Conservation (phyloP, 176 grass and related monocot genomes). For the Zizania latifolia region DNA sequence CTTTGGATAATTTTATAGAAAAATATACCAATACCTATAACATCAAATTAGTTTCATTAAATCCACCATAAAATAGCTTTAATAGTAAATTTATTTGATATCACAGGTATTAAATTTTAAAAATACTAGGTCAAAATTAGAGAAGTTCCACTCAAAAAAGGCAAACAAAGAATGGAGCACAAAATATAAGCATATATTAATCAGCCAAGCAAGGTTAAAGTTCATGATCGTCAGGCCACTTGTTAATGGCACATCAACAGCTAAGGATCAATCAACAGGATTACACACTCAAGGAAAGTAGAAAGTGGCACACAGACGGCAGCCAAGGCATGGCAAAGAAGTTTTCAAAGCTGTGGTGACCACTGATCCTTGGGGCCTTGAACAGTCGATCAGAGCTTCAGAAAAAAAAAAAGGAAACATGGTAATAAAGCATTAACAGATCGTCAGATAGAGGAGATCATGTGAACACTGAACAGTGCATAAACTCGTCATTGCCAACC, state of each 20-base stretch:
- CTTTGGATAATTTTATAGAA: too few species aligned
- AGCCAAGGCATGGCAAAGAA: background rate
- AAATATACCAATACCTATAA: too few species aligned
- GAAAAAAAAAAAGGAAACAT: background rate
- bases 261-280: background rate
- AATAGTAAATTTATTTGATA: too few species aligned
- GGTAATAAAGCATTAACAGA: slow-evolving; percentile 22
- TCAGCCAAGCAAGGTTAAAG: background rate
- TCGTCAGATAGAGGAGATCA: slow-evolving; percentile 24
- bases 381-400: slow-evolving; percentile 1
- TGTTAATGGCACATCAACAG: background rate
- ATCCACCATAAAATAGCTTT: too few species aligned
- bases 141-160: too few species aligned
- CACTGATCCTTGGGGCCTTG: slow-evolving; percentile 10
- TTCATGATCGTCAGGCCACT: background rate
- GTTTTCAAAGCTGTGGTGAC: background rate
- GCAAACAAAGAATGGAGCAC: background rate
- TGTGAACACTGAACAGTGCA: slow-evolving; percentile 31
- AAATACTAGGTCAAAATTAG: too few species aligned
- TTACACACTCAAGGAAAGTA: background rate
- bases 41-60: too few species aligned
- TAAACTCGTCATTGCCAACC: slow-evolving; percentile 1
- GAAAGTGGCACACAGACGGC: background rate
- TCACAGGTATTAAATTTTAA: too few species aligned
- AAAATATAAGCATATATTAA: background rate